phyloP scores from a whole-genome alignment of 1,284 basidiomycete species.

The Apiotrichum brassicae region DNA sequence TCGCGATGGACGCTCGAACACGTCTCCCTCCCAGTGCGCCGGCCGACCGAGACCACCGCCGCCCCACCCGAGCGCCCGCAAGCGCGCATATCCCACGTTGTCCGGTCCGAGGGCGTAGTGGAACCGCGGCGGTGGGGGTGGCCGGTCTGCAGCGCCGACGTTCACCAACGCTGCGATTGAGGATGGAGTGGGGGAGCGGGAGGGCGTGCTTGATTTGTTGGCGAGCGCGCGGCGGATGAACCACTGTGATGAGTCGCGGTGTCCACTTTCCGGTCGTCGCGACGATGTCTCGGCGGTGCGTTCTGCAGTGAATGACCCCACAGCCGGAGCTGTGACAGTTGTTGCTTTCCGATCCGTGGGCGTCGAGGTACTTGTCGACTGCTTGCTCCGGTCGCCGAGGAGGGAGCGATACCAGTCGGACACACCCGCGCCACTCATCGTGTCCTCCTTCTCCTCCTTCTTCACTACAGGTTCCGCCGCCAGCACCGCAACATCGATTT shows the following conservation, averaged over 20 bases:
- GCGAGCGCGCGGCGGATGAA: constrained; percentile 42
- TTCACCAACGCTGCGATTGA: no score
- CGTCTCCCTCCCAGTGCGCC: constrained; percentile 15
- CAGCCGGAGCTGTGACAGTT: no score
- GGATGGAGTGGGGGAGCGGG: neutral
- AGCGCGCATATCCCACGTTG: constrained; percentile 38
- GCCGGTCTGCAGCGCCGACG: constrained; percentile 7
- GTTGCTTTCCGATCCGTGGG: no score
- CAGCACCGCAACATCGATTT: constrained; percentile 17
- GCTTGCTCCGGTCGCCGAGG: neutral
- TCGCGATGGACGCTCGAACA: neutral
- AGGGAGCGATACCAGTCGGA: constrained; percentile 36
- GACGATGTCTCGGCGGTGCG: no score
- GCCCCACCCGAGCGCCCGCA: constrained; percentile 35
- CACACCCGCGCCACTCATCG: constrained; percentile 21
- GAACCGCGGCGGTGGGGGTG: constrained; percentile 6
- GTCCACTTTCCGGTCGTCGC: no score
- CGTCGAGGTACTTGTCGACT: no score
- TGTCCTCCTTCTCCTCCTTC: neutral
- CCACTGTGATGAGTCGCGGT: constrained; percentile 30
- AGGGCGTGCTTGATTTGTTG: constrained; percentile 6
- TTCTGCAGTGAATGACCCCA: no score
- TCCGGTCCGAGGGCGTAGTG: constrained; percentile 40
- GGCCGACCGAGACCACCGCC: constrained; percentile 41
- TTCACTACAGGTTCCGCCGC: neutral